Conservation (phyloP, 2,329 filamentous ascomycete species). For the Cucurbitaria berberidis region DNA sequence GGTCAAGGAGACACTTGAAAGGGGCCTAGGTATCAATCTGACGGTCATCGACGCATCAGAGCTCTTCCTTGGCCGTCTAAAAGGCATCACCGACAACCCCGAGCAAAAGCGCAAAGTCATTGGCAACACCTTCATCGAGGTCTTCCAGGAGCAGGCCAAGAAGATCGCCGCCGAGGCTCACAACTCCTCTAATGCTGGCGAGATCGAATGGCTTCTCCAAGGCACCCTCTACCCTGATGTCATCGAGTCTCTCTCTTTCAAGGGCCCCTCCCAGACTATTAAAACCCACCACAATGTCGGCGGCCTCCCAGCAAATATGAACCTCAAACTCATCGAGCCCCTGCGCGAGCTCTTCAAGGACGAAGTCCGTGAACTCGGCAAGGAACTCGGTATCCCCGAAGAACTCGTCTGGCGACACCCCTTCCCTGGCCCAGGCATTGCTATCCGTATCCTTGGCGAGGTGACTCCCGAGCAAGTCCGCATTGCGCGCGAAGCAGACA, state of each 20-base stretch:
- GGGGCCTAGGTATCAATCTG: conserved; percentile 87
- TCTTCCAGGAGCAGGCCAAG: conserved; percentile 81
- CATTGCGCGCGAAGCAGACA: conserved; percentile 77
- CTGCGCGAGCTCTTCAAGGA: conserved; percentile 84
- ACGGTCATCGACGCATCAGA: conserved; percentile 83
- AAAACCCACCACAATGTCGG: conserved; percentile 79
- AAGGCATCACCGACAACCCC: conserved; percentile 74
- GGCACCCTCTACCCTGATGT: conserved; percentile 82
- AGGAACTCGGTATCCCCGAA: conserved; percentile 71
- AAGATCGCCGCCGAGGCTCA: conserved; percentile 75
- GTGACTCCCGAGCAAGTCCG: conserved; percentile 79
- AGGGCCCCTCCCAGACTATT: conserved; percentile 73
- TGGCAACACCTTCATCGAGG: conserved; percentile 77
- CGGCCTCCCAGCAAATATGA: conserved; percentile 67
- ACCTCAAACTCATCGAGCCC: conserved; percentile 77
- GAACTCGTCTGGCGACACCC: conserved; percentile 81
- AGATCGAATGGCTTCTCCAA: conserved; percentile 86
- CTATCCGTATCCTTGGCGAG: conserved; percentile 81
- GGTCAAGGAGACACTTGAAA: conserved; percentile 78
- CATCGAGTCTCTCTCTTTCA: conserved; percentile 75
- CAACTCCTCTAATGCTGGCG: conserved; percentile 70
- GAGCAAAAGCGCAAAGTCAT: conserved; percentile 94
- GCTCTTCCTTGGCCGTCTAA: conserved; percentile 76
- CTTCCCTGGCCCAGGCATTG: conserved; percentile 78
- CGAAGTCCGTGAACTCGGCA: conserved; percentile 74